Conservation (phyloP, 176 grass and related monocot genomes). For the Aegilops longissima region DNA sequence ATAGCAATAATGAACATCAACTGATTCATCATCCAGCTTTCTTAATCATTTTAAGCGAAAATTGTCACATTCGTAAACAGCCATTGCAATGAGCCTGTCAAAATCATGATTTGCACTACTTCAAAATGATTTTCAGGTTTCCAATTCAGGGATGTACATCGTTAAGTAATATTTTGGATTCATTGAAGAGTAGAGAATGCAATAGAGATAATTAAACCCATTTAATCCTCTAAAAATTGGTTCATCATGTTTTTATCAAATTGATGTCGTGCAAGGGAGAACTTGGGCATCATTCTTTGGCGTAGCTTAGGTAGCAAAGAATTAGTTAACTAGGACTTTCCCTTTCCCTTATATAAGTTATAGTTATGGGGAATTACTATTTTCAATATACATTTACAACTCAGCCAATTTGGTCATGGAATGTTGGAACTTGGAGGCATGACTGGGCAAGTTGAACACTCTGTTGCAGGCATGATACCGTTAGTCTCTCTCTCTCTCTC, state of each 20-base stretch:
- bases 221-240: neutral
- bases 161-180: too few species aligned
- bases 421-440: neutral
- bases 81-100: neutral
- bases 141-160: too few species aligned
- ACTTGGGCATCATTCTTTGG: neutral
- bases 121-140: neutral
- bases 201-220: neutral
- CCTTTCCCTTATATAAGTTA: neutral
- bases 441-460: neutral
- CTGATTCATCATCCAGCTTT: neutral
- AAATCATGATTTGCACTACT: neutral
- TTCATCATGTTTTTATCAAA: neutral
- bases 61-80: neutral
- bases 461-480: too few species aligned
- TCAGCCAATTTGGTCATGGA: slow-evolving; percentile 7
- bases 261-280: neutral
- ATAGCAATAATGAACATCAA: neutral
- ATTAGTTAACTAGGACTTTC: neutral
- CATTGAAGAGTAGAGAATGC: neutral
- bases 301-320: neutral
- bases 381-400: neutral
- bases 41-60: neutral
- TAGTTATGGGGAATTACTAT: neutral
- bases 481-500: too few species aligned